phyloP scores from a whole-genome alignment of 495 filamentous ascomycete genomes.

The Penicillium pancosmium region DNA sequence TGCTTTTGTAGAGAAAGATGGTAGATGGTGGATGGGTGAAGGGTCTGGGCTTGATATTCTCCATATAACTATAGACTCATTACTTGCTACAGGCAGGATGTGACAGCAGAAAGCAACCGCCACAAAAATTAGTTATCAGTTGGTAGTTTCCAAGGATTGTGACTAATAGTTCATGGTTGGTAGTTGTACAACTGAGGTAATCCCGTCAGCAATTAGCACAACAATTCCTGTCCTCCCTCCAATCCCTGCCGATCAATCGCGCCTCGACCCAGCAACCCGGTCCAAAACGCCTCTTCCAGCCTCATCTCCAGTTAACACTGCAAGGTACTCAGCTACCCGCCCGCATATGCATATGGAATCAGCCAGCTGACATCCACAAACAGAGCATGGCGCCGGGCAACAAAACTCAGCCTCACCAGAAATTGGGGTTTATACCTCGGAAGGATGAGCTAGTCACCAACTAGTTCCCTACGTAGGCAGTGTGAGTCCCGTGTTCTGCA shows the following conservation, averaged over 20 bases:
- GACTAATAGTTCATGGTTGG: too few species aligned
- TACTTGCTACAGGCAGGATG: too few species aligned
- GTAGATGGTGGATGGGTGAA: background rate
- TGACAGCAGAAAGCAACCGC: too few species aligned
- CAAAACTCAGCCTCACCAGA: background rate
- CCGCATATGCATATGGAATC: background rate
- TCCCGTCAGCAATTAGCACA: background rate
- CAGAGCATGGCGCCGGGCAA: background rate
- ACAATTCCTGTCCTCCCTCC: background rate
- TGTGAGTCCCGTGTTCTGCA: too few species aligned
- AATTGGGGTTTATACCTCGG: too few species aligned
- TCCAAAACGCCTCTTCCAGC: conserved; percentile 6
- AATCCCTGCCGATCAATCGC: background rate
- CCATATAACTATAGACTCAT: background rate
- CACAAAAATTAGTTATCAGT: too few species aligned
- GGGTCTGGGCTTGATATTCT: background rate
- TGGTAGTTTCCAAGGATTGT: too few species aligned
- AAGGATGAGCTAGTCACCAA: too few species aligned
- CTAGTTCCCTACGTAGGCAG: too few species aligned
- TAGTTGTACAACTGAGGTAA: background rate
- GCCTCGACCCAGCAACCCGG: conserved; percentile 1
- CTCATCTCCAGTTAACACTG: background rate
- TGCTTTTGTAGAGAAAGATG: background rate
- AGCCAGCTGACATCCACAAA: background rate
- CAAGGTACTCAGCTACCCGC: conserved; percentile 1